phyloP scores from a whole-genome alignment of 2,329 filamentous ascomycete species.

The Aureobasidium sp. region DNA sequence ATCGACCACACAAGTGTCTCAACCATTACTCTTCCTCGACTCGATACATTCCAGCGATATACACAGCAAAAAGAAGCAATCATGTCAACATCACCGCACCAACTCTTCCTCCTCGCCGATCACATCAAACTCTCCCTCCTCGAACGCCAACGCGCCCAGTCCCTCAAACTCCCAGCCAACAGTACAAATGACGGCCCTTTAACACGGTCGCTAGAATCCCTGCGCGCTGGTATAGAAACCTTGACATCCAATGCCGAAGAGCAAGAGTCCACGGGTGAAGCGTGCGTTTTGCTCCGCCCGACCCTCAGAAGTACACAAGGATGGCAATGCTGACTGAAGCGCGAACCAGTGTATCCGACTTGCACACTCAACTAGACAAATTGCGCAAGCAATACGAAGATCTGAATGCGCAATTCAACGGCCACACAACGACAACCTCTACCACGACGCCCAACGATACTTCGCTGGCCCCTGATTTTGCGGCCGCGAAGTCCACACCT shows the following conservation, averaged over 20 bases:
- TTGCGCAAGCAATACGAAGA: constrained; percentile 69
- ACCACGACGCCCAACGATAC: constrained; percentile 55
- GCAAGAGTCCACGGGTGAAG: constrained; percentile 7
- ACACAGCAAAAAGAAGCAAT: background rate
- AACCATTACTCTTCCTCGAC: background rate
- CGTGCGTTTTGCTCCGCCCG: constrained; percentile 37
- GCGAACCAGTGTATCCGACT: constrained; percentile 31
- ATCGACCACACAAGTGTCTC: background rate
- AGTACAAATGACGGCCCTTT: constrained; percentile 77
- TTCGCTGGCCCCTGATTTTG: constrained; percentile 54
- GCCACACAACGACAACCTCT: constrained; percentile 42
- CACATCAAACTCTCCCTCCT: constrained; percentile 94
- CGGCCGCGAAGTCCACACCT: constrained; percentile 41
- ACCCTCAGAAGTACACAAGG: too few relatives aligned
- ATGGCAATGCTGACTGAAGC: background rate
- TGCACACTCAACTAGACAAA: constrained; percentile 46
- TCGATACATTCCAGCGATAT: background rate
- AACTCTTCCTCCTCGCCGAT: constrained; percentile 88
- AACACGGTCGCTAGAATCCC: constrained; percentile 75
- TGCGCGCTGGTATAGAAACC: constrained; percentile 68
- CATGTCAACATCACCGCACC: constrained; percentile 46
- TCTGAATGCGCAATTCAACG: constrained; percentile 72
- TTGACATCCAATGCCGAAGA: constrained; percentile 60
- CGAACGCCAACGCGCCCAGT: constrained; percentile 79
- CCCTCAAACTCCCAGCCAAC: constrained; percentile 66